Evolutionary conservation across 2,329 filamentous ascomycete species (phyloP).

Genomic region (Hypomyces perniciosus): DNA sequence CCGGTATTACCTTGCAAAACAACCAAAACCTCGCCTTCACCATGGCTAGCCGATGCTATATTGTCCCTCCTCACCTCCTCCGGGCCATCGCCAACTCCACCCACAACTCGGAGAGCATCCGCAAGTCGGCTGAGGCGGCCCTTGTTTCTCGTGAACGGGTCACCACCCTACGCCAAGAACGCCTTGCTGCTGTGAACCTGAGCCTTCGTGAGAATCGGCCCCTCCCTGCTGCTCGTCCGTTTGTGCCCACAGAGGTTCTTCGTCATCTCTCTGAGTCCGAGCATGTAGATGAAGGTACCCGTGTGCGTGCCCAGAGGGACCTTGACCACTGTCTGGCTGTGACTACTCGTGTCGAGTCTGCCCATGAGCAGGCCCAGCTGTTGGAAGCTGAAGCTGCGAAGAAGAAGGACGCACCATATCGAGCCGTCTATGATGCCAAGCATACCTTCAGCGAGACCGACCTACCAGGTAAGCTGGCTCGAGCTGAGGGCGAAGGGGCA

Average conservation of each 20-base stretch:
- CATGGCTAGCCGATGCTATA: conserved; percentile 29
- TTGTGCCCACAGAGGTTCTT: conserved; percentile 36
- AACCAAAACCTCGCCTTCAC: not conserved
- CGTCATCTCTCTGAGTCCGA: conserved; percentile 32
- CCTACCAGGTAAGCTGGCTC: conserved; percentile 38
- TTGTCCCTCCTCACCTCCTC: conserved; percentile 43
- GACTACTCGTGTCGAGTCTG: conserved; percentile 12
- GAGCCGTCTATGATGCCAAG: conserved; percentile 41
- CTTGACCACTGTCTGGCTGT: conserved; percentile 33
- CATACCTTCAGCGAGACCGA: conserved; percentile 29
- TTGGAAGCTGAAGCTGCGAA: conserved; percentile 1
- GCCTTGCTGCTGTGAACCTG: conserved; percentile 28
- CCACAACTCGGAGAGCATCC: conserved; percentile 30
- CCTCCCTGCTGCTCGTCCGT: conserved; percentile 18
- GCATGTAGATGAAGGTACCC: conserved; percentile 33
- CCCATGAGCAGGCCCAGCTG: conserved; percentile 14
- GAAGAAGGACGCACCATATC: conserved; percentile 27
- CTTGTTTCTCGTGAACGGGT: conserved; percentile 30
- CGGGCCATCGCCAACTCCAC: conserved; percentile 35
- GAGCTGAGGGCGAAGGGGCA: conserved; percentile 37
- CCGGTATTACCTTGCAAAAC: not conserved
- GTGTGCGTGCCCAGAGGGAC: conserved; percentile 31
- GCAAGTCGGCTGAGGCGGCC: conserved; percentile 30
- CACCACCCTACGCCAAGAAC: conserved; percentile 27
- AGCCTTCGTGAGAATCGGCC: conserved; percentile 24